phyloP scores from a whole-genome alignment of 2,329 filamentous ascomycete genomes.

The Teratosphaeria zuluensis region DNA sequence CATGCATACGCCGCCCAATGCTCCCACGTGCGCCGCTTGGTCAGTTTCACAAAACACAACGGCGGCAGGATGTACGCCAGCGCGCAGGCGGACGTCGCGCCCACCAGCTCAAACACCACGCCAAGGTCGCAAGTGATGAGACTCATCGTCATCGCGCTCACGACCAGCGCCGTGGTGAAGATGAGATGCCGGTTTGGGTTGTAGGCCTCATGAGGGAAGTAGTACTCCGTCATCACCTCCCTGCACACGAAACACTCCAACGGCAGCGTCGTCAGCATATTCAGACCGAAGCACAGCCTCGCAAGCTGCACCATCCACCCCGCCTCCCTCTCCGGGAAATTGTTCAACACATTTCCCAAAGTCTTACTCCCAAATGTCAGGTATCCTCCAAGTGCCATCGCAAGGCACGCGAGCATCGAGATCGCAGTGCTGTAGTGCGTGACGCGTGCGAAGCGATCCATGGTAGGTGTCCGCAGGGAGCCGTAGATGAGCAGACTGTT shows the following conservation, averaged over 20 bases:
- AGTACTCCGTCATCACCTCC: slow-evolving; percentile 90
- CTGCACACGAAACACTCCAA: slow-evolving; percentile 96
- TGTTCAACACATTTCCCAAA: slow-evolving; percentile 93
- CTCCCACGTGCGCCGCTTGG: slow-evolving; percentile 50
- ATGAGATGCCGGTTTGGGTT: slow-evolving; percentile 76
- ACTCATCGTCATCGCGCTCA: slow-evolving; percentile 64
- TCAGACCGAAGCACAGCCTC: slow-evolving; percentile 89
- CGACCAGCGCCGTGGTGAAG: slow-evolving; percentile 74
- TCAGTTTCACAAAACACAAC: slow-evolving; percentile 88
- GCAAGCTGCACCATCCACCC: slow-evolving; percentile 76
- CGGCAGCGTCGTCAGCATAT: slow-evolving; percentile 95
- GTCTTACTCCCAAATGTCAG: slow-evolving; percentile 88
- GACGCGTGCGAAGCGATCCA: slow-evolving; percentile 86
- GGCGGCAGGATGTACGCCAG: slow-evolving; percentile 93
- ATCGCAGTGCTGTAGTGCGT: slow-evolving; percentile 89
- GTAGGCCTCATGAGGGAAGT: slow-evolving; percentile 62
- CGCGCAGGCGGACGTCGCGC: slow-evolving; percentile 86
- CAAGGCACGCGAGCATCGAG: slow-evolving; percentile 82
- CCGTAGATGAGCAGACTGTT: slow-evolving; percentile 97
- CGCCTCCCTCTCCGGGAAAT: slow-evolving; percentile 81
- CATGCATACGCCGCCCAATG: slow-evolving; percentile 56
- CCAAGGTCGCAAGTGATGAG: slow-evolving; percentile 88
- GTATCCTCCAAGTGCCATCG: slow-evolving; percentile 82
- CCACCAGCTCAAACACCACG: slow-evolving; percentile 89
- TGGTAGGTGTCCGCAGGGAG: slow-evolving; percentile 83